Evolutionary conservation across 805 yeast genomes (phyloP).

Genomic region (Kazachstania psychrophila): DNA sequence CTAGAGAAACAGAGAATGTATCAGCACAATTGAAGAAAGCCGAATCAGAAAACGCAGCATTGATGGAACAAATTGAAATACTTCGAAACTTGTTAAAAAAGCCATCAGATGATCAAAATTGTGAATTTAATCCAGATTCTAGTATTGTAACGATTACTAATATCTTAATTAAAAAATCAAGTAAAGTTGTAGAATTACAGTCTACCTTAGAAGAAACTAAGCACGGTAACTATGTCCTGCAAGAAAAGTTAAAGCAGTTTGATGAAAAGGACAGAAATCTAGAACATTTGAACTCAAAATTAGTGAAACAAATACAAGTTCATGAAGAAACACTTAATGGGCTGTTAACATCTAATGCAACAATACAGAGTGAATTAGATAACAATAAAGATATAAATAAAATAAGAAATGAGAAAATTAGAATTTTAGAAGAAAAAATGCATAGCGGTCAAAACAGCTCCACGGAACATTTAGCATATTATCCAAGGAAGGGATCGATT

Average conservation of each 20-base stretch:
- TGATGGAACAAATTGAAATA: conserved; percentile 7
- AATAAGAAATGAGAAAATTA: conserved; percentile 11
- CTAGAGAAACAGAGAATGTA: no score
- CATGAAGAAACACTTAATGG: conserved; percentile 16
- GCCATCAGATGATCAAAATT: not conserved
- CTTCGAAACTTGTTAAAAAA: not conserved
- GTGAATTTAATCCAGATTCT: not conserved
- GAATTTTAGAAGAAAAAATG: conserved; percentile 9
- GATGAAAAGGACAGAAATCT: conserved; percentile 9
- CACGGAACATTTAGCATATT: no score
- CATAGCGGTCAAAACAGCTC: not conserved
- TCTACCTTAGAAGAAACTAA: conserved; percentile 14
- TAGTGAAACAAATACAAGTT: conserved; percentile 15
- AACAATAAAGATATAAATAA: conserved; percentile 9
- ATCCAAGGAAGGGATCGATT: conserved; percentile 2
- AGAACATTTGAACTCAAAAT: conserved; percentile 18
- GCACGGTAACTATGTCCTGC: conserved; percentile 7
- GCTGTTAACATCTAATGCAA: conserved; percentile 10
- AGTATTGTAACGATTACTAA: conserved; percentile 9
- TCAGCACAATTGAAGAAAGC: not conserved
- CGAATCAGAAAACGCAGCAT: conserved; percentile 5
- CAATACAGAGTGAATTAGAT: conserved; percentile 12
- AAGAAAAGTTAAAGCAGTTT: conserved; percentile 8
- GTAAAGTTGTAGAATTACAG: conserved; percentile 16
- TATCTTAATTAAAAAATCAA: conserved; percentile 19